phyloP scores from a whole-genome alignment of 2,329 filamentous ascomycete genomes.

The Colletotrichum sp. region DNA sequence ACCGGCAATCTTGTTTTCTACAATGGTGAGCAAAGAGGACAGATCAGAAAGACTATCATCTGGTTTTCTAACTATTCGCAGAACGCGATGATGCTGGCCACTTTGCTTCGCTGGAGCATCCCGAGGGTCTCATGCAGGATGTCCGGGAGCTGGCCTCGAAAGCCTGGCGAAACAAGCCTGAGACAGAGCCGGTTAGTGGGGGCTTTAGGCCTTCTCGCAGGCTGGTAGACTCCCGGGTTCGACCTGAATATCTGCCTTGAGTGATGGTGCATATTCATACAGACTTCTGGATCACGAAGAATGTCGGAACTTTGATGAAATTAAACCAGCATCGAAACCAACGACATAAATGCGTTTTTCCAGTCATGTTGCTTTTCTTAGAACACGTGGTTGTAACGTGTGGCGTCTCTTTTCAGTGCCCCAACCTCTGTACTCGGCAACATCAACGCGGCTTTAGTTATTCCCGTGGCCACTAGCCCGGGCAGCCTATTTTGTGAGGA shows the following conservation, averaged over 20 bases:
- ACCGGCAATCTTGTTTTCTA: conserved; percentile 24
- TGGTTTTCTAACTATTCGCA: not conserved
- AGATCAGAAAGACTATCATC: not conserved
- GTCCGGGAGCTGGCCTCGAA: not conserved
- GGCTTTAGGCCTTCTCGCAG: not conserved
- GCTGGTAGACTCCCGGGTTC: not conserved
- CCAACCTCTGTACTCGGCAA: not conserved
- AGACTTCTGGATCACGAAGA: not conserved
- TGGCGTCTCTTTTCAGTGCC: not conserved
- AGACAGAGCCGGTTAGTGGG: not conserved
- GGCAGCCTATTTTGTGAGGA: not conserved
- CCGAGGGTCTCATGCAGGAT: not conserved
- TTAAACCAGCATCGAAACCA: accelerated
- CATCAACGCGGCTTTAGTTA: not conserved
- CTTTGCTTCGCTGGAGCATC: conserved; percentile 23
- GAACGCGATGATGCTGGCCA: conserved; percentile 24
- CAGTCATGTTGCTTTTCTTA: accelerated
- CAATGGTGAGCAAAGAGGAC: not conserved
- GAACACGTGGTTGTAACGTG: not conserved
- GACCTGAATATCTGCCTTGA: not conserved
- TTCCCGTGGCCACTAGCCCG: not conserved
- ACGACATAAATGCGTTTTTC: not conserved
- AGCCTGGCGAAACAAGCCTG: not conserved
- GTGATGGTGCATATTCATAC: not conserved
- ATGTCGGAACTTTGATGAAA: not conserved